Conservation (phyloP, 2,329 filamentous ascomycete species). For the Tricladium varicosporioides region DNA sequence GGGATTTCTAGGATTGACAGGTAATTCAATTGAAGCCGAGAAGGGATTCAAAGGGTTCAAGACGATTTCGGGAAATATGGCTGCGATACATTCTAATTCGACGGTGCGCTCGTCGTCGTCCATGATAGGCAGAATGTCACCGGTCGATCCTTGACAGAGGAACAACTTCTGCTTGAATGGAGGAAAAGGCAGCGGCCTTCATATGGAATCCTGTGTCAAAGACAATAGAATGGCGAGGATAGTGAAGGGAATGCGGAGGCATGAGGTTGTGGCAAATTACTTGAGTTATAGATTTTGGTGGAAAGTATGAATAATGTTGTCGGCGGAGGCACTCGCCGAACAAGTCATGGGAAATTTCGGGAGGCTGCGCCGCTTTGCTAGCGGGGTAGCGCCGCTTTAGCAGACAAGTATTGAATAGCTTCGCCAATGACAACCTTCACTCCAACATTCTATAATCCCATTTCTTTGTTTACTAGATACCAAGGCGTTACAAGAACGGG, state of each 20-base stretch:
- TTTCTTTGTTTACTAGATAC: neutral
- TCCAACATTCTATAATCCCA: neutral
- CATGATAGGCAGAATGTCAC: constrained; percentile 44
- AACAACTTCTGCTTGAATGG: constrained; percentile 23
- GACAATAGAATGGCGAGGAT: neutral
- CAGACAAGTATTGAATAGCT: neutral
- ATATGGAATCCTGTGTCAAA: constrained; percentile 16
- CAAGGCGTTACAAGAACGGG: neutral
- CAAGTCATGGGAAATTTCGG: too few relatives aligned
- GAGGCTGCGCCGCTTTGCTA: too few relatives aligned
- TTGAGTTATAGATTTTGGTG: neutral
- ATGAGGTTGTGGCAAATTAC: constrained; percentile 9
- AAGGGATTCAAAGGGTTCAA: constrained; percentile 44
- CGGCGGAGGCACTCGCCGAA: neutral
- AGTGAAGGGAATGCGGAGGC: neutral
- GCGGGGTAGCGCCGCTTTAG: constrained; percentile 8
- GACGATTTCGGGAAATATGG: constrained; percentile 66
- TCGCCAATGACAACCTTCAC: neutral
- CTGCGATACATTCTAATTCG: constrained; percentile 59
- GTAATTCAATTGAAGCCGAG: constrained; percentile 50
- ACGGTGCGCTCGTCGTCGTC: constrained; percentile 59
- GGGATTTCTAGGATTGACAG: constrained; percentile 52
- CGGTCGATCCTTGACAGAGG: constrained; percentile 24
- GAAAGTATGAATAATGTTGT: neutral
- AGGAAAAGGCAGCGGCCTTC: constrained; percentile 11